Conservation (phyloP, 441 rosid genomes). For the Jatropha multifida region DNA sequence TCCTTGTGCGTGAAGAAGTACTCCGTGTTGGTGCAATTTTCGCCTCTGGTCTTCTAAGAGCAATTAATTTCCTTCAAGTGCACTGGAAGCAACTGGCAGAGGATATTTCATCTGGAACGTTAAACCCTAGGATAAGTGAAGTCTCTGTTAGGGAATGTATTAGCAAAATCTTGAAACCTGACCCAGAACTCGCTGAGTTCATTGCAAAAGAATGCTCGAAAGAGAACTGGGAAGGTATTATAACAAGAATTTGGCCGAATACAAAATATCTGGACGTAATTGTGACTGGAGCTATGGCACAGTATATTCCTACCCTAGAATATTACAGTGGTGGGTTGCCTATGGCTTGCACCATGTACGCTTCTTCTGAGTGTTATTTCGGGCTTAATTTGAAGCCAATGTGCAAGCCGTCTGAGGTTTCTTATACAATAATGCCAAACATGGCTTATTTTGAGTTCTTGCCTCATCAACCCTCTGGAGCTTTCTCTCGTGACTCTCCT, state of each 20-base stretch:
- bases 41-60: conserved; percentile 88
- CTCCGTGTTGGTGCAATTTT: conserved; percentile 90
- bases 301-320: conserved; percentile 87
- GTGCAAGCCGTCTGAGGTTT: conserved; percentile 76
- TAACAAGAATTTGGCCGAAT: conserved; percentile 80
- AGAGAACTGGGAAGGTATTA: conserved; percentile 75
- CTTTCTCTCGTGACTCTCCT: conserved; percentile 34
- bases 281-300: conserved; percentile 97
- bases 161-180: conserved; percentile 49
- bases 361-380: conserved; percentile 92
- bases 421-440: conserved; percentile 90
- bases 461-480: conserved; percentile 45
- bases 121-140: conserved; percentile 52
- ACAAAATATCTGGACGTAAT: conserved; percentile 89
- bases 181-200: conserved; percentile 54
- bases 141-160: conserved; percentile 47
- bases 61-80: conserved; percentile 80
- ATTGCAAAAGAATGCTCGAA: conserved; percentile 44
- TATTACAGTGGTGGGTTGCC: conserved; percentile 82
- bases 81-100: conserved; percentile 60
- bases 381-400: conserved; percentile 86
- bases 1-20: conserved; percentile 62
- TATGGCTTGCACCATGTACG: conserved; percentile 91
- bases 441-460: conserved; percentile 94
- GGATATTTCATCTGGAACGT: conserved; percentile 58